These are phyloP conservation scores for Sungouiella blattae DNA, from an alignment of 805 yeast genomes.

Conservation along the genomic window DNA sequence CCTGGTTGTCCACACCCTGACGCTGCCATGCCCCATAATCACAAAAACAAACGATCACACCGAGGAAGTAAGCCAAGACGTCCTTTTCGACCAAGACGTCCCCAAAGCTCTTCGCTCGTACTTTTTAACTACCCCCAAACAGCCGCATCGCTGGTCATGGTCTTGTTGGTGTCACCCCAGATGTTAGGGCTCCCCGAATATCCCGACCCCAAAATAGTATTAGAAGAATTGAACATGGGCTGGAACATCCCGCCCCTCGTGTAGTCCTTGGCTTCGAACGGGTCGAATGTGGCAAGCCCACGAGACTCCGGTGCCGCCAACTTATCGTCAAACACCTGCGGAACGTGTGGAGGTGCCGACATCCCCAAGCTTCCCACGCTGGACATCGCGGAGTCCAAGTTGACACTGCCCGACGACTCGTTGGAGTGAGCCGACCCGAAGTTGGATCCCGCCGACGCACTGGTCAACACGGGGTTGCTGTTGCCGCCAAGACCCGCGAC, in stretches of 20 bases:
- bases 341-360: conserved; percentile 9
- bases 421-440: not conserved
- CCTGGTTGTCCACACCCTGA: too few species aligned
- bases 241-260: conserved; percentile 7
- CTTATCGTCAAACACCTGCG: conserved; percentile 15
- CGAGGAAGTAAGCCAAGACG: too few species aligned
- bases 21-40: too few species aligned
- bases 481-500: not conserved
- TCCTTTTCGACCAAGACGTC: not conserved
- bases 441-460: not conserved
- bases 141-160: conserved; percentile 20
- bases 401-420: not conserved
- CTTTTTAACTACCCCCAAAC: conserved; percentile 26
- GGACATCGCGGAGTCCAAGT: not conserved
- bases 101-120: conserved; percentile 1
- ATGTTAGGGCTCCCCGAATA: conserved; percentile 17
- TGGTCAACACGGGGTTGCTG: not conserved
- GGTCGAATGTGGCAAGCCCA: conserved; percentile 22
- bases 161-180: conserved; percentile 21
- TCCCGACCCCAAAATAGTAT: conserved; percentile 12
- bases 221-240: conserved; percentile 15
- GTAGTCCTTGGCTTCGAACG: conserved; percentile 19
- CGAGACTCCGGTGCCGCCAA: conserved; percentile 2
- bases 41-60: too few species aligned
- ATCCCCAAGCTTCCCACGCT: conserved; percentile 2